Evolutionary conservation across 2,329 filamentous ascomycete genomes (phyloP), one percentile per base, ranked within the genome.

Genomic region (Colletotrichum sp.): DNA sequence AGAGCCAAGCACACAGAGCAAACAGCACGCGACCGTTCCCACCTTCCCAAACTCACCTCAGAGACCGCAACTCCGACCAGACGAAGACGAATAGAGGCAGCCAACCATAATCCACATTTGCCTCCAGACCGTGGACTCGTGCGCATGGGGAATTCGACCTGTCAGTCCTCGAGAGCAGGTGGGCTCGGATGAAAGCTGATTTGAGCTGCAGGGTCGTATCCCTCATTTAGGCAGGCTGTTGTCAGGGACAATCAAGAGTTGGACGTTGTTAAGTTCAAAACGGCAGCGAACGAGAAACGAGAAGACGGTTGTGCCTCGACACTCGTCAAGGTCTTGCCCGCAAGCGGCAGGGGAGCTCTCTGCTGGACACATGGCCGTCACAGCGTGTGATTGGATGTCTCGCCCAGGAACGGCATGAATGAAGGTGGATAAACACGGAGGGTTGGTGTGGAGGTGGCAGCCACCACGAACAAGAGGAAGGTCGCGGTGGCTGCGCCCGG

Each of bases 311-410:
- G 13, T 60, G 25, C 36, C 36, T 61, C 30, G 30, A 30, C 32
- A 19, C 28, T 66, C 16, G 16, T 65, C 68, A 30, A 48, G 59
- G 68, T 22, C 15, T 57, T 34, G 44, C 67, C 32, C 32, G 67
- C 34, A 39, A 65, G 25, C 39, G 28, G 28, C 68, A 68, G 55
- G 36, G 48, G 44, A 55, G 34, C 36, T 34, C n/a, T 28, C 32
- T 32, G 69, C 52, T 72, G 25, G 25, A 36, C 72, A 72, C 73
- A 72, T 73, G 57, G 36, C 34, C 63, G 16, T 59, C 44, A 11
- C 27, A 57, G 63, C 69, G 57, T 72, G 32, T 59, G 69, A 75
- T 75, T 75, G 55, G 73, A 52, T 73, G 55, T 75, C 63, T 63
- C 32, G 39, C 11, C 39, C 63, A 68, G 73, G 36, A n/a, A 22